Base-by-base conservation (phyloP, 768 basidiomycete species). In the Naganishia vishniacii region DNA sequence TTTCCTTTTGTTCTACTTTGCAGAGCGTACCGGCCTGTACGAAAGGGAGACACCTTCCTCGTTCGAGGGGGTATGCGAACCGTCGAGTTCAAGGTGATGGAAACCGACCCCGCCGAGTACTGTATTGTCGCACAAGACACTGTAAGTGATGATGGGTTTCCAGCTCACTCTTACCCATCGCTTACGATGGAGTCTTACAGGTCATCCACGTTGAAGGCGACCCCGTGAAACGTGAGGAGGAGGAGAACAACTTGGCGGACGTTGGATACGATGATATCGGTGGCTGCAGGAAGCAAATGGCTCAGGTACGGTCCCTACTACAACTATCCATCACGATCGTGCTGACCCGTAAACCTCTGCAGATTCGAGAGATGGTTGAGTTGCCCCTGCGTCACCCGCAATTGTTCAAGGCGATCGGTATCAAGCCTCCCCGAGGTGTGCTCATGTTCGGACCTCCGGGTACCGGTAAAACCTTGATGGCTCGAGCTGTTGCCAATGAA, bases 401-500 rank as follows among this genome's bases (percentile, higher is more conserved):
- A 80, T 84, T 99, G 15, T 99, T 98, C 87, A 99, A 99, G 78
- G 93, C 93, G 26, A 99, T 99, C 76, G 95, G 95, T 85, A 99
- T 99, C 84, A 99, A 98, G 79, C 95, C 95, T 32, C 94, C 94
- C 25, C 88, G 94, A 70, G 94, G 94, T 83, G 93, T 99, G 73
- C 86, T 99, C 69, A 88, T 99, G 91, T 99, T 84, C 74, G 94
- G 94, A 62, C 94, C 94, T 68, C 94, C 94, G 34, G 95, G 95
- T 82, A 98, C 94, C 23, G 95, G 95, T 83, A 99, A 98, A 81
- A 98, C 95, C 6, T 84, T 99, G 69, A 99, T 99, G 94, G 95
- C 95, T 58, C 87, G 95, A 71, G 95, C 95, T 7, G 95, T 99
- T 48, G 95, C 95, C 68, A 99, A 99, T 77, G 95, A 99, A 80